Evolutionary conservation across 257 asterid species (phyloP), one percentile per base, ranked within the genome.

Genomic region (Handroanthus guayacan): DNA sequence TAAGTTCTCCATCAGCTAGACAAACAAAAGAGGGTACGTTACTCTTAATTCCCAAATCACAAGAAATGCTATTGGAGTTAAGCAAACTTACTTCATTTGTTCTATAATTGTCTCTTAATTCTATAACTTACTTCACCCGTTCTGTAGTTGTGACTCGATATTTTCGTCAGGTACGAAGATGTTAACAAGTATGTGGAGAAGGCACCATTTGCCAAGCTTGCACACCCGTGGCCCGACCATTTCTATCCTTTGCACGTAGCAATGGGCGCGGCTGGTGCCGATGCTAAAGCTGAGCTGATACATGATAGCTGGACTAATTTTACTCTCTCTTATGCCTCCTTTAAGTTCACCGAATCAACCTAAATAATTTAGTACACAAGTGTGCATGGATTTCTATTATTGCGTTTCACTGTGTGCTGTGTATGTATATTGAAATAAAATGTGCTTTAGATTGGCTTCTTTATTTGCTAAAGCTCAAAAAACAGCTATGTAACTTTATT

Each of bases 141-240:
- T 25, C 31, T 25, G 31, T 25, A 25, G 31, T 25, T 25, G 31
- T 25, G 31, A 25, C 31, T 25, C 31, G 31, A 25, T 25, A 0
- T 25, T 25, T 25, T 25, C 31, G 0, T 25, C 80, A 91, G 97
- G 88, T 85, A 86, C 20, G 94, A 87, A 81, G 97, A 88, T 69
- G 84, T 92, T 2, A 92, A 88, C 81, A 72, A 81, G 58, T 90
- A 81, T 7, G 79, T 67, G 71, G 87, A 78, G 76, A 84, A 84
- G 83, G 96, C 97, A 41, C 97, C 97, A 0, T 79, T 85, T 64
- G 93, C 93, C 2, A 90, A 84, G 79, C 83, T 67, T 9, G 93
- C 92, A 62, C 97, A 92, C 69, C 96, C 96, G 36, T 55, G 87
- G 83, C 89, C 96, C 0, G 95, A 92, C 5, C 96, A 90, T 84